phyloP scores from a whole-genome alignment of 306 rosid genomes.

The Citrullus mucosospermus region DNA sequence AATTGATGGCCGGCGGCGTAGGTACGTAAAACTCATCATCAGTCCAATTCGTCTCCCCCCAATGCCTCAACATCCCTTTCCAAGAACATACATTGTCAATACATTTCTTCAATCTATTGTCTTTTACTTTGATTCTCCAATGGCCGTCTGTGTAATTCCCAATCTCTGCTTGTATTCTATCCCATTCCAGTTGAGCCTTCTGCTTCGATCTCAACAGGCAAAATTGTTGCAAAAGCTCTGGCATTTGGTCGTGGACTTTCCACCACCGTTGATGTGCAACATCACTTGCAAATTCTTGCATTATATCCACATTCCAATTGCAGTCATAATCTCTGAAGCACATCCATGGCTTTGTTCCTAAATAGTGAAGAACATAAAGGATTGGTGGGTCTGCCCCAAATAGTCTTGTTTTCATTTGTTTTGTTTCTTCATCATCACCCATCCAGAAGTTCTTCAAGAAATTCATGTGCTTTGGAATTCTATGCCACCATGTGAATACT shows the following conservation, averaged over 20 bases:
- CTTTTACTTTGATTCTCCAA: constrained; percentile 56
- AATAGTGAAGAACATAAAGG: constrained; percentile 72
- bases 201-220: constrained; percentile 69
- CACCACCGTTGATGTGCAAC: constrained; percentile 87
- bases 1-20: constrained; percentile 40
- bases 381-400: constrained; percentile 81
- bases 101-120: constrained; percentile 51
- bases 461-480: constrained; percentile 92
- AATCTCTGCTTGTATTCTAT: constrained; percentile 57
- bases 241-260: constrained; percentile 89
- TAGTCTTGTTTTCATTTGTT: constrained; percentile 55
- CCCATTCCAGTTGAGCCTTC: constrained; percentile 89
- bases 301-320: constrained; percentile 71
- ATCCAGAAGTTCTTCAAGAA: constrained; percentile 91
- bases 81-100: constrained; percentile 63
- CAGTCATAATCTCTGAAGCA: constrained; percentile 88
- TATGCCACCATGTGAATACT: constrained; percentile 94
- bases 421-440: constrained; percentile 75
- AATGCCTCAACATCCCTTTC: constrained; percentile 81
- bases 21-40: constrained; percentile 36
- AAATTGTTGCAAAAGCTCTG: constrained; percentile 66
- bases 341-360: constrained; percentile 83
- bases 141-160: constrained; percentile 72
- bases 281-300: constrained; percentile 84
- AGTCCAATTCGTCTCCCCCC: constrained; percentile 98